phyloP scores from a whole-genome alignment of 768 basidiomycete species.

The Mycena latifolia region DNA sequence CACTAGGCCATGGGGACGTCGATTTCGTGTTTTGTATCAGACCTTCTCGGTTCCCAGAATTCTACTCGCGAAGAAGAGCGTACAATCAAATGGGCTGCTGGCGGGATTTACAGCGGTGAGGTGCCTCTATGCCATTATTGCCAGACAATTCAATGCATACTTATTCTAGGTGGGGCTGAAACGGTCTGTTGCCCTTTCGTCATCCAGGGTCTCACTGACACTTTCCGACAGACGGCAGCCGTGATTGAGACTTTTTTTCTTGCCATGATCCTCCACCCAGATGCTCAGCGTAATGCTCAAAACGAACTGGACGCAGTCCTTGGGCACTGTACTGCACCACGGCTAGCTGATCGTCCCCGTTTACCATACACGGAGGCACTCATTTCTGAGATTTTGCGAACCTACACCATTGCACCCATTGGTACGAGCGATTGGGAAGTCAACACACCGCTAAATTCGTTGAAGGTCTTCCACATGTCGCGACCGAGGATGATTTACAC shows the following conservation, averaged over 20 bases:
- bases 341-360: conserved; percentile 34
- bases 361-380: conserved; percentile 38
- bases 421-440: no score
- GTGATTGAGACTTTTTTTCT: conserved; percentile 39
- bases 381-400: conserved; percentile 23
- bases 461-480: conserved; percentile 35
- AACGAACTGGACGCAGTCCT: conserved; percentile 44
- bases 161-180: conserved; percentile 35
- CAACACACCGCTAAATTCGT: neutral
- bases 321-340: conserved; percentile 38
- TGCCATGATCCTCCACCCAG: conserved; percentile 41
- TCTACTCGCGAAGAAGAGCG: conserved; percentile 21
- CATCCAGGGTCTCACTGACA: neutral
- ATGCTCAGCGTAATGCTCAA: conserved; percentile 43
- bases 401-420: conserved; percentile 19
- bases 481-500: conserved; percentile 31
- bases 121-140: neutral
- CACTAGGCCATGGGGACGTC: conserved; percentile 27
- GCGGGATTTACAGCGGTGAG: conserved; percentile 48
- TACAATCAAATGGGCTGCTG: conserved; percentile 36
- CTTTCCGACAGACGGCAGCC: conserved; percentile 19
- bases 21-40: conserved; percentile 32
- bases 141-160: neutral
- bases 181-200: conserved; percentile 16
- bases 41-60: conserved; percentile 10